These are phyloP conservation scores for Suhomyces wounanorum DNA, from an alignment of 1,139 yeast species.

Conservation along the genomic window DNA sequence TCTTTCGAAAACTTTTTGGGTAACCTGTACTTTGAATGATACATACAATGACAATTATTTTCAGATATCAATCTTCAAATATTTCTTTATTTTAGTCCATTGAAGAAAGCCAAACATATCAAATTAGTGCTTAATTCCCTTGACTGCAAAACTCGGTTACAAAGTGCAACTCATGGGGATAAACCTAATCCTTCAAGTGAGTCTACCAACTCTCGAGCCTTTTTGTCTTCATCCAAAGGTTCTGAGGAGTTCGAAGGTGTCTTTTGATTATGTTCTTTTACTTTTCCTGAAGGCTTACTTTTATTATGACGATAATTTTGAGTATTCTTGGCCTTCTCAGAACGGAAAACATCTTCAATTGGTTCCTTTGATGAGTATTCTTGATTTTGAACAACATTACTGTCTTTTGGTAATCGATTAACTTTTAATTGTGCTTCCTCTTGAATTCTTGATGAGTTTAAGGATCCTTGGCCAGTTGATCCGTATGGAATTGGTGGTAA, in stretches of 20 bases:
- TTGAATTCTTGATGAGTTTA: neutral
- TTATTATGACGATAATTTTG: neutral
- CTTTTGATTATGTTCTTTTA: neutral
- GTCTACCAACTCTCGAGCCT: constrained; percentile 34
- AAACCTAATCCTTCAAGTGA: constrained; percentile 18
- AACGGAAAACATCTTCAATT: neutral
- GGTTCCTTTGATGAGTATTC: neutral
- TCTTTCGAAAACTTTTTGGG: neutral
- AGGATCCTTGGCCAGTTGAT: neutral
- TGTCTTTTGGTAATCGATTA: neutral
- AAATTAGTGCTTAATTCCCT: neutral
- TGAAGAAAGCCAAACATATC: neutral
- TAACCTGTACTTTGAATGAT: neutral
- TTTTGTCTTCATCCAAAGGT: constrained; percentile 27
- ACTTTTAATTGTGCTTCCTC: neutral
- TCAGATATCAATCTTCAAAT: neutral
- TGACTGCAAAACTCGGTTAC: neutral
- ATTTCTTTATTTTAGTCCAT: neutral
- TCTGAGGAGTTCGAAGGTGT: neutral
- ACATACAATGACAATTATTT: neutral
- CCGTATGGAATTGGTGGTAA: constrained; percentile 1
- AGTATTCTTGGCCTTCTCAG: neutral
- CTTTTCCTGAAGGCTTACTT: no score
- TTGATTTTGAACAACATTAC: neutral
- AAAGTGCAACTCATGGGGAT: neutral